Base-by-base conservation (phyloP, 106 monocot genomes). In the Hemerocallis citrina region DNA sequence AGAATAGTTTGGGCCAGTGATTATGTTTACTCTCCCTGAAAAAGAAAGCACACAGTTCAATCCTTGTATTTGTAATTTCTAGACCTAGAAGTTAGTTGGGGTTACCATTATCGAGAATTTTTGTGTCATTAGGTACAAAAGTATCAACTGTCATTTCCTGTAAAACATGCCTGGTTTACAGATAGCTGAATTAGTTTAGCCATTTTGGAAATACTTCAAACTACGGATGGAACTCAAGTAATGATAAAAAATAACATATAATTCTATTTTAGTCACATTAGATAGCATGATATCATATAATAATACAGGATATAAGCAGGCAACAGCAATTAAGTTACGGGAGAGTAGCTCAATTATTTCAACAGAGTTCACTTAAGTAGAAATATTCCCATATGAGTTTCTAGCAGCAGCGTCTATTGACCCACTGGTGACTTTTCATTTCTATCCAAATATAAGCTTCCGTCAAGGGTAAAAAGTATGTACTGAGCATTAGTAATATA, bases 121-220 rank as follows among this genome's bases (percentile, higher is more conserved):
- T 88, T 43, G 96, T 91, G 68, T 96, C 90, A 62, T 96, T 96
- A 36, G 96, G 96, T 47, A 96, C 87, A 73, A 91, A 96, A 61
- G 96, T 96, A 61, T 96, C 96, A 56, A 96, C 86, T 41, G 91
- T 84, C 91, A 96, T 76, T 81, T 96, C 96, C 79, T 96, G 96
- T 72, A 96, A 77, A 81, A 83, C 90, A 85, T 96, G 96, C 68
- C 96, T 96, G 80, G 11, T 58, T 54, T 55, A 34, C 8, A 40
- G 63, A 45, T 7, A 50, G 13, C n/a, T n/a, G n/a, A 37, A 25
- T 44, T 46, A 65, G 40, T 31, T 3, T 55, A 62, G 50, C 31
- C 32, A 38, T 46, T 29, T 39, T 0, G n/a, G n/a, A n/a, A 19
- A 9, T 69, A 29, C 43, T 42, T 42, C 20, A n/a, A n/a, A n/a